Percentiles rank a stretch among this genome's conserved stretches.
phyloP scores from a whole-genome alignment of 805 yeast genomes.

The Yamadazyma nakazawae region DNA sequence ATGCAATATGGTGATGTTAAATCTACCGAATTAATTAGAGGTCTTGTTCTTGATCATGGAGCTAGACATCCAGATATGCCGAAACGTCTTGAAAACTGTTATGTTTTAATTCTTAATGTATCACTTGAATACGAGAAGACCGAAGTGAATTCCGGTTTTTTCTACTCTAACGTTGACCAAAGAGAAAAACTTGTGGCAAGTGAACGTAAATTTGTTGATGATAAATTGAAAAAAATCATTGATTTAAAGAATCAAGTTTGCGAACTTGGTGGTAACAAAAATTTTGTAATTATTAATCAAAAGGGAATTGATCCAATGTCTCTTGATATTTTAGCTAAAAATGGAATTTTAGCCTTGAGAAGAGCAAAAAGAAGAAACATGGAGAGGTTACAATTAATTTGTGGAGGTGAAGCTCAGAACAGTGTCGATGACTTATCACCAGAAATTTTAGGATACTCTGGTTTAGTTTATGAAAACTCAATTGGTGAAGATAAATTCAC shows the following conservation, averaged over 20 bases:
- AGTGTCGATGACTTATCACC: conserved; percentile 90
- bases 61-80: conserved; percentile 99
- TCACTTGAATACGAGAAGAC: conserved; percentile 96
- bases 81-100: conserved; percentile 75
- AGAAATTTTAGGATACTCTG: conserved; percentile 79
- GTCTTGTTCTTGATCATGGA: conserved; percentile 95
- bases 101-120: conserved; percentile 84
- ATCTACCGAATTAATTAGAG: conserved; percentile 79
- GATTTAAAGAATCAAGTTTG: conserved; percentile 93
- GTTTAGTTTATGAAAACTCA: conserved; percentile 85
- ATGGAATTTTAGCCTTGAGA: conserved; percentile 89
- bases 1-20: conserved; percentile 91
- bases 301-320: conserved; percentile 99
- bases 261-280: conserved; percentile 63
- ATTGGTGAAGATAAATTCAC: conserved; percentile 98
- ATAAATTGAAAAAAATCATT: conserved; percentile 83
- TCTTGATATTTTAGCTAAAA: conserved; percentile 86
- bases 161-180: conserved; percentile 92
- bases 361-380: conserved; percentile 98
- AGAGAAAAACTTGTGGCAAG: conserved; percentile 90
- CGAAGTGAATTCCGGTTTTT: conserved; percentile 94
- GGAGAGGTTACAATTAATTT: conserved; percentile 95
- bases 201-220: conserved; percentile 93
- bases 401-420: conserved; percentile 98
- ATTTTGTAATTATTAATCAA: conserved; percentile 93